Evolutionary conservation across 192 early-diverging fungal species (phyloP).

Genomic region (Dissophora globulifera): DNA sequence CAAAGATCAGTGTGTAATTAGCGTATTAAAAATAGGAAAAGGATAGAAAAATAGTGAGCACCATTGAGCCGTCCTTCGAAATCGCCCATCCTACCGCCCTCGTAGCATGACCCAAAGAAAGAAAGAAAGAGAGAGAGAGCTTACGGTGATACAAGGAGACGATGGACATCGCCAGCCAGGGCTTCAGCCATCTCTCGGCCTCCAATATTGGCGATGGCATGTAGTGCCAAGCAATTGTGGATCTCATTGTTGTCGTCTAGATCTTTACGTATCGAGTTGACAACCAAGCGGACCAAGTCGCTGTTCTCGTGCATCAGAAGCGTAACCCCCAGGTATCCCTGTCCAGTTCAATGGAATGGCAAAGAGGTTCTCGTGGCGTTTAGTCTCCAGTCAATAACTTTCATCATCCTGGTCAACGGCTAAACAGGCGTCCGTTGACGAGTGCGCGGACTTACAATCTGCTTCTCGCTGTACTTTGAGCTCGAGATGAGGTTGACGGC

Average conservation of each 20-base stretch:
- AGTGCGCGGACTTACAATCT: slow-evolving; percentile 89
- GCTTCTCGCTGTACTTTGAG: slow-evolving; percentile 96
- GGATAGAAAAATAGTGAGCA: slow-evolving; percentile 39
- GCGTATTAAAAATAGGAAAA: slow-evolving; percentile 34
- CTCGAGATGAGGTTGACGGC: slow-evolving; percentile 93
- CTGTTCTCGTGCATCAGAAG: slow-evolving; percentile 90
- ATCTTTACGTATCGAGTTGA: slow-evolving; percentile 91
- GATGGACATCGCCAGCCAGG: slow-evolving; percentile 84
- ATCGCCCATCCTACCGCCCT: neutral
- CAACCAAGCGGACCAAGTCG: slow-evolving; percentile 84
- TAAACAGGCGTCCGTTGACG: no score
- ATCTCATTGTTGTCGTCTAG: slow-evolving; percentile 87
- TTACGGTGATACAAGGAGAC: slow-evolving; percentile 85
- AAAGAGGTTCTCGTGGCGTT: no score
- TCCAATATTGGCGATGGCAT: slow-evolving; percentile 97
- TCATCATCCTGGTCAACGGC: no score
- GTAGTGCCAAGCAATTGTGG: slow-evolving; percentile 90
- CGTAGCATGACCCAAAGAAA: no score
- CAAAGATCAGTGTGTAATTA: no score
- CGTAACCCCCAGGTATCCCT: slow-evolving; percentile 97
- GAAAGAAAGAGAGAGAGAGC: slow-evolving; percentile 9
- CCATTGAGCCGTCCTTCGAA: neutral
- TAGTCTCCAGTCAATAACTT: no score
- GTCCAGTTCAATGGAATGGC: neutral
- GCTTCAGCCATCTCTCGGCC: slow-evolving; percentile 91